phyloP scores from a whole-genome alignment of 169 alveolate species.

The Cryptosporidium sp. region DNA sequence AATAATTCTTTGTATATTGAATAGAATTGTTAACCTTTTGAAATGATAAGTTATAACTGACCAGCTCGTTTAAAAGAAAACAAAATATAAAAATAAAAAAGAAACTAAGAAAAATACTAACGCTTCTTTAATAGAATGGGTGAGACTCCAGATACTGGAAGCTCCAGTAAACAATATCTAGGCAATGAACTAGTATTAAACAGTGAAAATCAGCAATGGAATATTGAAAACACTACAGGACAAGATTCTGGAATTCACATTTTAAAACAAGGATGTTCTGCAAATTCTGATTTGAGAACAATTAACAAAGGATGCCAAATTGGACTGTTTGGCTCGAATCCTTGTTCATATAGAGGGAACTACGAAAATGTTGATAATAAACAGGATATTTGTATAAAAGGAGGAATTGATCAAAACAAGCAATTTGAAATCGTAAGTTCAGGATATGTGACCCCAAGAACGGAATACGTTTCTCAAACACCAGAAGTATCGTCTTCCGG shows the following conservation, averaged over 20 bases:
- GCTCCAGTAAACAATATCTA: conserved; percentile 8
- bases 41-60: conserved; percentile 11
- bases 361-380: neutral
- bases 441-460: conserved; percentile 47
- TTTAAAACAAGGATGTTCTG: neutral
- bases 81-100: neutral
- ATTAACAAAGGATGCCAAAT: conserved; percentile 1
- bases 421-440: neutral
- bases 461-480: conserved; percentile 33
- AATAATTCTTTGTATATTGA: neutral
- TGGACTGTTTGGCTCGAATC: neutral
- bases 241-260: neutral
- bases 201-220: conserved; percentile 30
- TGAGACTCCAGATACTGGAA: conserved; percentile 1
- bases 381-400: neutral
- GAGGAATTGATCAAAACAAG: neutral
- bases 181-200: conserved; percentile 21
- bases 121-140: conserved; percentile 1
- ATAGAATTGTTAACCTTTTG: neutral
- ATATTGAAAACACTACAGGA: neutral
- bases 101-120: neutral
- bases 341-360: neutral
- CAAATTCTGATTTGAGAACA: neutral
- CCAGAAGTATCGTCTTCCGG: conserved; percentile 15
- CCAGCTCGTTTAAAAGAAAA: neutral